Percentiles rank a stretch among this genome's conserved stretches.
Conservation (phyloP, 371 early-diverging fungal genomes). For the Haplosporangium sp. region DNA sequence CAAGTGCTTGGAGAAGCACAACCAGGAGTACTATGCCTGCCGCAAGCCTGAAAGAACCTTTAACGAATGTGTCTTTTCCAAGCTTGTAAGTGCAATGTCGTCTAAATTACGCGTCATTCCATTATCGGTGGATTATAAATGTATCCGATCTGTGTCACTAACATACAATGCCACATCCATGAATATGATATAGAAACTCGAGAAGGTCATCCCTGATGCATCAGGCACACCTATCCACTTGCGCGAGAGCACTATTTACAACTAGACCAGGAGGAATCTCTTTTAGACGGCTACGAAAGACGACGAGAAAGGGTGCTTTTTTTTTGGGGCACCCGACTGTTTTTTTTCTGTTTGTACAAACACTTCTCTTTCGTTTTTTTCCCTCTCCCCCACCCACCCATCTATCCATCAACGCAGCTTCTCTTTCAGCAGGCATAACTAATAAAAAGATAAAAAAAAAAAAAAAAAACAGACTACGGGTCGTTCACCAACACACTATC, state of each 20-base stretch:
- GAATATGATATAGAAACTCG: slow-evolving; percentile 71
- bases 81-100: slow-evolving; percentile 72
- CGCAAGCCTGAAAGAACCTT: slow-evolving; percentile 83
- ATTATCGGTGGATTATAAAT: too few species aligned
- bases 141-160: too few species aligned
- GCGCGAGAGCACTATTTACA: slow-evolving; percentile 78
- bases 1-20: slow-evolving; percentile 92
- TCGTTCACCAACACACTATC: too few species aligned
- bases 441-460: too few species aligned
- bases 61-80: slow-evolving; percentile 92
- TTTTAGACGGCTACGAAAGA: too few species aligned
- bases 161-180: too few species aligned
- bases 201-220: slow-evolving; percentile 84
- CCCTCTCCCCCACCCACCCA: too few species aligned
- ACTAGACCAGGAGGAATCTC: slow-evolving; percentile 45
- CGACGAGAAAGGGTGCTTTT: neutral
- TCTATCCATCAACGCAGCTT: too few species aligned
- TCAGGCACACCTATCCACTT: slow-evolving; percentile 78
- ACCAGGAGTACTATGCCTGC: slow-evolving; percentile 88
- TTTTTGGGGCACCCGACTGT: neutral
- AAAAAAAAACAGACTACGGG: too few species aligned
- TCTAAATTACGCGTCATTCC: neutral
- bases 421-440: too few species aligned
- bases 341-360: slow-evolving; percentile 1
- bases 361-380: too few species aligned